Evolutionary conservation across 495 filamentous ascomycete species (phyloP), one percentile per base, ranked within the genome.

Genomic region (Aspergillus leporis): DNA sequence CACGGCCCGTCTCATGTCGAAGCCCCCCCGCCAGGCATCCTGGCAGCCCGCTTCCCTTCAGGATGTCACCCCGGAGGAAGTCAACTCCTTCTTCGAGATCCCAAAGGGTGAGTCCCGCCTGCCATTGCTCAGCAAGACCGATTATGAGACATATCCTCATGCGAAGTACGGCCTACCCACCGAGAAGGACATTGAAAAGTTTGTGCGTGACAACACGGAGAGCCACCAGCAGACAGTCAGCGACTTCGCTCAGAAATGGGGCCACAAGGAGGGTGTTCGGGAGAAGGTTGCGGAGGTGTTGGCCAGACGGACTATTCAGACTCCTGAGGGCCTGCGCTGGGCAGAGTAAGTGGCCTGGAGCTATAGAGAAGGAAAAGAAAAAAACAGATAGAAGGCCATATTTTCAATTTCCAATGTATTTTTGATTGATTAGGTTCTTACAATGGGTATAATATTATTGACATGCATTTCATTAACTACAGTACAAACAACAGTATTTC

Each of bases 11-110:
- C 79, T 98, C 23, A 81, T 93, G 61, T 78, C 81, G 32, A 90
- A 91, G 74, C 78, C 82, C 14, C 55, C 81, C 21, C 71, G 78
- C 53, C 74, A 74, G 25, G 83, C 89, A 3, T 70, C 74, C 41
- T 97, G 92, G 92, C 66, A 88, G 52, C 93, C 93, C 5, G 79
- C 80, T 22, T 81, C 78, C 5, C 78, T 97, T 10, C 77, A 83
- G 22, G 86, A 86, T 34, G 83, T 91, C 25, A 68, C 74, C 3
- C 60, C 69, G 0, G 69, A 80, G 51, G 66, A 78, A 9, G 78
- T 91, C 22, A 74, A 83, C 19, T 72, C 73, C 22, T 86, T 86
- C 61, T 96, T 93, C 76, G 52, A 61, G n/a, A 62, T 72, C 23
- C 70, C 74, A 12, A 69, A 79, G 34, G 74, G 72, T 25, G 66